Conservation (phyloP, 1,284 basidiomycete species). For the Tilletia indica region DNA sequence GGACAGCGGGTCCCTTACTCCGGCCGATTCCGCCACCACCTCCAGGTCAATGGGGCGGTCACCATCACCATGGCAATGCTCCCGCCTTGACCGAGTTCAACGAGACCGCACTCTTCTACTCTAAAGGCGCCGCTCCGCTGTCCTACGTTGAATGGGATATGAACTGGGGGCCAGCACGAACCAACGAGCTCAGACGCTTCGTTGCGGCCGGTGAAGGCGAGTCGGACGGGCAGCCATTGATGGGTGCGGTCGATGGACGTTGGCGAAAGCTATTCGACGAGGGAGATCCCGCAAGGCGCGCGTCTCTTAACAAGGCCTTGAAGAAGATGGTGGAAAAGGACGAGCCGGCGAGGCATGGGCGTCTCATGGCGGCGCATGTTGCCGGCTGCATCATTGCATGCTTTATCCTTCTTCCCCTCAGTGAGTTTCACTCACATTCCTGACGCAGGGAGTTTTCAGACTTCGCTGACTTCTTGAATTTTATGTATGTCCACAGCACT, state of each 20-base stretch:
- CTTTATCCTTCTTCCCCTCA: slow-evolving; percentile 44
- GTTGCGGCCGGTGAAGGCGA: slow-evolving; percentile 27
- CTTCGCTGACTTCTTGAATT: neutral
- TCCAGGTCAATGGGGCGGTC: neutral
- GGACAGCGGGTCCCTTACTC: slow-evolving; percentile 26
- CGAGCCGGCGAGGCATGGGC: slow-evolving; percentile 32
- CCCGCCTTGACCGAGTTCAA: slow-evolving; percentile 31
- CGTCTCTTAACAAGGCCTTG: slow-evolving; percentile 20
- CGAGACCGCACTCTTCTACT: slow-evolving; percentile 41
- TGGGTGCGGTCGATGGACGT: slow-evolving; percentile 40
- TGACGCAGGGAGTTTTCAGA: too few relatives aligned
- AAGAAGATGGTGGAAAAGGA: slow-evolving; percentile 31
- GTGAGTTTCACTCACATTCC: slow-evolving; percentile 10
- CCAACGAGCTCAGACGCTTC: slow-evolving; percentile 38
- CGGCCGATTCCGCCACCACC: slow-evolving; percentile 12
- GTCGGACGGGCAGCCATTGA: slow-evolving; percentile 31
- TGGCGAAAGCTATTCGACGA: slow-evolving; percentile 50
- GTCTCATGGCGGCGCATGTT: slow-evolving; percentile 33
- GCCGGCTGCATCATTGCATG: slow-evolving; percentile 39
- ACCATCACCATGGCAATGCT: slow-evolving; percentile 14
- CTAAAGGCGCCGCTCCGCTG: slow-evolving; percentile 51
- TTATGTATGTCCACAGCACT: slow-evolving; percentile 25
- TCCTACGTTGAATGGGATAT: slow-evolving; percentile 55
- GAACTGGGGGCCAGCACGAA: slow-evolving; percentile 34
- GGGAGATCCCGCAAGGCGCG: slow-evolving; percentile 14